Evolutionary conservation across 305 asterid species (phyloP).

Genomic region (Andrographis paniculata): DNA sequence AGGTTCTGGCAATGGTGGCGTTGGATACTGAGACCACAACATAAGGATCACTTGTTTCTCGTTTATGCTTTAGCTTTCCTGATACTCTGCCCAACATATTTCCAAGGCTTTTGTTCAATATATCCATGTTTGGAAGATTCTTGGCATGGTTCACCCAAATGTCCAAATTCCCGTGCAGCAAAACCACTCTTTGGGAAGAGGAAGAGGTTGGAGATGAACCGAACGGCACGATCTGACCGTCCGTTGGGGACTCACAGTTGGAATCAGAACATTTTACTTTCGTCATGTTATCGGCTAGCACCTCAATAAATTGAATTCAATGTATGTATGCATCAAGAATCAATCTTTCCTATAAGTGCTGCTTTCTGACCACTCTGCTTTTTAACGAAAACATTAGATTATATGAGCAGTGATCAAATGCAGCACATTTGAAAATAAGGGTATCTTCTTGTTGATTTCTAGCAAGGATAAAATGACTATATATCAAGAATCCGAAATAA

Average conservation of each 20-base stretch:
- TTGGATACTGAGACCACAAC: conserved; percentile 55
- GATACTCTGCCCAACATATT: conserved; percentile 43
- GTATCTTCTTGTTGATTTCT: not conserved
- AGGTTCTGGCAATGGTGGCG: conserved; percentile 76
- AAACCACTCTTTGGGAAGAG: conserved; percentile 34
- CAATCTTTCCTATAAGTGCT: too few relatives aligned
- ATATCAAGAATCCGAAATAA: too few relatives aligned
- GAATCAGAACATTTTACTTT: conserved; percentile 34
- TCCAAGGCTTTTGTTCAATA: conserved; percentile 47
- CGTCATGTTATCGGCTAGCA: not conserved
- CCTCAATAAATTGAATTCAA: not conserved
- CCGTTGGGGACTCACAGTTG: conserved; percentile 41
- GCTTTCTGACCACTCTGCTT: too few relatives aligned
- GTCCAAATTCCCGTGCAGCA: conserved; percentile 79
- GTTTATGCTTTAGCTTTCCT: conserved; percentile 35
- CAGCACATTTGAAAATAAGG: not conserved
- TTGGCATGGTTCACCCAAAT: conserved; percentile 62
- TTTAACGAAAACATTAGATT: too few relatives aligned
- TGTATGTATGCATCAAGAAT: too few relatives aligned
- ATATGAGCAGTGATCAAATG: too few relatives aligned
- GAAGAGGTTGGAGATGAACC: conserved; percentile 43
- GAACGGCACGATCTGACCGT: conserved; percentile 45
- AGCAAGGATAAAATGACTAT: not conserved
- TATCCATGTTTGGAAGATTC: conserved; percentile 79
- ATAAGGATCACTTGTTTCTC: conserved; percentile 85